Evolutionary conservation across 257 asterid species (phyloP), one percentile per base, ranked within the genome.

Genomic region (Linderniella brevidens): DNA sequence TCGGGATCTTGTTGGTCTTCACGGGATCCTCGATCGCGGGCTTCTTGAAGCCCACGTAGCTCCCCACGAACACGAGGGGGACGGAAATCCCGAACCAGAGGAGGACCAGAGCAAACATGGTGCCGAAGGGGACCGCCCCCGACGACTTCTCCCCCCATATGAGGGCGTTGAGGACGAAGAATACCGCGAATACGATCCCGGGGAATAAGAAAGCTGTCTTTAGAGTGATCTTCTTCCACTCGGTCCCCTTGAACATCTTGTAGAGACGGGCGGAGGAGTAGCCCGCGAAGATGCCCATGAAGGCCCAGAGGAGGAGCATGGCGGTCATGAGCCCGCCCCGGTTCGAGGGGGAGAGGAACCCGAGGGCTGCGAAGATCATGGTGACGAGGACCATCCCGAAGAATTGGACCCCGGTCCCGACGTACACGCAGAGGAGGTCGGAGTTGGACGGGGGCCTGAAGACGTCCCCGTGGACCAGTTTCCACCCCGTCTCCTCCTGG

Each of bases 301-400:
- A 70, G 14, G 78, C 94, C 92, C 92, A 82, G 41, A 82, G 77
- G 49, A 82, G 77, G 42, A 79, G 79, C 92, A 82, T 71, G 39
- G 94, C 85, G 8, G 92, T 82, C 94, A 82, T 82, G 47, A 82
- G 54, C 6, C 84, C 93, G 46, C 93, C 94, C 3, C 94, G 77
- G 69, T 82, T 82, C 35, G 94, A 82, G 37, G 95, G 95, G 41
- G 95, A 83, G 15, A 83, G 77, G 72, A 83, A 83, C 1, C 95
- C 95, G 1, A 83, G 85, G 12, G 78, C 69, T 1, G 95, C 95
- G 37, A 83, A 83, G 48, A 78, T 64, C 92, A 83, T 79, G 8
- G 85, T 83, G 25, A 83, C 87, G 43, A 83, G 67, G 36, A 76
- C 68, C 94, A 83, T 83, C 19, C 94, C 94, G 12, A 70, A 65